Percentiles rank a stretch among this genome's conserved stretches.
Conservation (phyloP, 495 filamentous ascomycete species). For the Achaetomiella virescens region DNA sequence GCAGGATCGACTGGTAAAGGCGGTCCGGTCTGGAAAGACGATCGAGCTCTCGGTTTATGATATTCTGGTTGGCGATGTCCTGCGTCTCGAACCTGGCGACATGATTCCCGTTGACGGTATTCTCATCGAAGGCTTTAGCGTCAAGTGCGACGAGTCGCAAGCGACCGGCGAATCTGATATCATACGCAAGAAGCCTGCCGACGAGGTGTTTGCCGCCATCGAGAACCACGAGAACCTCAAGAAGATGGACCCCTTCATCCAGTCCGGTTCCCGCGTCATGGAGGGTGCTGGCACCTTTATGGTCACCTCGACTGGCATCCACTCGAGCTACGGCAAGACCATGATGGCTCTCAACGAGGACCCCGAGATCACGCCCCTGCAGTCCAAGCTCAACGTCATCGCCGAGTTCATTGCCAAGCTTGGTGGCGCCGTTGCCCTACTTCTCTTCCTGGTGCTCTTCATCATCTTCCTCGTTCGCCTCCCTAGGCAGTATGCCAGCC, state of each 20-base stretch:
- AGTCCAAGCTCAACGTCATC: slow-evolving; percentile 84
- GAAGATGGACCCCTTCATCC: slow-evolving; percentile 90
- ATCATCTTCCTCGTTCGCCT: slow-evolving; percentile 79
- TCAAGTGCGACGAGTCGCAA: slow-evolving; percentile 78
- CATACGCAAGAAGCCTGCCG: slow-evolving; percentile 62
- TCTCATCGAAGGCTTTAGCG: slow-evolving; percentile 61
- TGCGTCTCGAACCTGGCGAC: slow-evolving; percentile 70
- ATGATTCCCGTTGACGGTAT: slow-evolving; percentile 72
- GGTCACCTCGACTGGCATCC: slow-evolving; percentile 79
- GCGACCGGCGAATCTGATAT: slow-evolving; percentile 83
- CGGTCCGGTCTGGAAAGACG: slow-evolving; percentile 68
- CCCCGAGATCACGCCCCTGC: slow-evolving; percentile 86
- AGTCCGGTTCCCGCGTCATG: slow-evolving; percentile 86
- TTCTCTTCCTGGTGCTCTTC: slow-evolving; percentile 87
- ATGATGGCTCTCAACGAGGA: slow-evolving; percentile 91
- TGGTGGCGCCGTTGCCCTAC: slow-evolving; percentile 72
- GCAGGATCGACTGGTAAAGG: slow-evolving; percentile 72
- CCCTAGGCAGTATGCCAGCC: slow-evolving; percentile 37
- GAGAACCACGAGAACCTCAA: slow-evolving; percentile 65
- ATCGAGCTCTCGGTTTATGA: slow-evolving; percentile 65
- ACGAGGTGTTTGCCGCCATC: slow-evolving; percentile 77
- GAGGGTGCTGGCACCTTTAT: slow-evolving; percentile 85
- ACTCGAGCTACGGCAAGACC: slow-evolving; percentile 85
- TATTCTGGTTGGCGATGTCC: slow-evolving; percentile 64
- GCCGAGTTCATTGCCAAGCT: slow-evolving; percentile 94